Conservation (phyloP, 2,329 filamentous ascomycete species). For the Alternaria sp. region DNA sequence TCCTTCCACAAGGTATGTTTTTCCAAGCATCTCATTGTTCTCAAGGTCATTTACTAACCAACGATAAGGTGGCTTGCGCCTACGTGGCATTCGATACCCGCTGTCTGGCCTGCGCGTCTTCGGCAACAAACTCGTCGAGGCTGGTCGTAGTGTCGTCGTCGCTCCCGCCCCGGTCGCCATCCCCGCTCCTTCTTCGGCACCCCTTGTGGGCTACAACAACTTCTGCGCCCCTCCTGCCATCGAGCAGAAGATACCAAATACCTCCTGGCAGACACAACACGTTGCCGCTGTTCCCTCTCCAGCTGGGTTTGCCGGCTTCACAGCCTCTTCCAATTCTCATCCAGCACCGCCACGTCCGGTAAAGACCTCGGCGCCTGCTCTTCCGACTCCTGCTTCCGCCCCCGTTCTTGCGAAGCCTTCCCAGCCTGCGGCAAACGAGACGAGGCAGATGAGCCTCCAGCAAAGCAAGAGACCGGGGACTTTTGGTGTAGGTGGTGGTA, state of each 20-base stretch:
- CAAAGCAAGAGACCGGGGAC: not conserved
- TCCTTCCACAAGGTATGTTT: slow-evolving; percentile 10
- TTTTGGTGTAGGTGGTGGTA: not conserved
- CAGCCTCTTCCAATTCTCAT: not conserved
- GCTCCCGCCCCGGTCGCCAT: not conserved
- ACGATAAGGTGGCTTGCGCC: slow-evolving; percentile 6
- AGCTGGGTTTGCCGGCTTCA: not conserved
- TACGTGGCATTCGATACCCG: slow-evolving; percentile 11
- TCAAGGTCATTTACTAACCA: not conserved
- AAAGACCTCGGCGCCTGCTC: not conserved
- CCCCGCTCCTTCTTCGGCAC: not conserved
- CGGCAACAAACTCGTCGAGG: slow-evolving; percentile 4
- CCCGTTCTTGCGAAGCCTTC: not conserved
- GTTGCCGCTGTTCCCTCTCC: not conserved
- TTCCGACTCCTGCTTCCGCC: not conserved
- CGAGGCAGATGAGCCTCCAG: slow-evolving; percentile 3
- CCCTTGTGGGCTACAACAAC: not conserved
- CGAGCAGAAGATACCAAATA: not conserved
- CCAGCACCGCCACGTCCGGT: not conserved
- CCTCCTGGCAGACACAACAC: not conserved
- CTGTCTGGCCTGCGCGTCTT: slow-evolving; percentile 12
- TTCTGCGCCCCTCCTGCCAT: not conserved
- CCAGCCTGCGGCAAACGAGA: not conserved
- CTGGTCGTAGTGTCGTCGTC: not conserved
- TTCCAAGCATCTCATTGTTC: not conserved